Evolutionary conservation across 2,329 filamentous ascomycete genomes (phyloP).

Genomic region (Leptosphaerulina australis): DNA sequence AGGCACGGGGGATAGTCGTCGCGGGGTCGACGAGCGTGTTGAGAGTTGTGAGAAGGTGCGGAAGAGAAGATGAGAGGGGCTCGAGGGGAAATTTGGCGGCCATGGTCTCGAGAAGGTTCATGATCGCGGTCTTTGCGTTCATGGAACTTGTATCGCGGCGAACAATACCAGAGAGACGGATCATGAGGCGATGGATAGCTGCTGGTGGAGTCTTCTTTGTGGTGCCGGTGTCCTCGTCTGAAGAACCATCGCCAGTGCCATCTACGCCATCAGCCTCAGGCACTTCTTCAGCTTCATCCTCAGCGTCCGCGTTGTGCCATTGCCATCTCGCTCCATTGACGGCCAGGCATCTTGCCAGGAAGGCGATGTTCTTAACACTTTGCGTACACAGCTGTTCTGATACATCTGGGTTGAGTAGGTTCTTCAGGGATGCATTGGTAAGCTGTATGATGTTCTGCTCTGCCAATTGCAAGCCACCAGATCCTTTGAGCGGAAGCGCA

Average conservation of each 20-base stretch:
- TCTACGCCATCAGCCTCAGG: constrained; percentile 50
- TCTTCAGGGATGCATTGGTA: constrained; percentile 62
- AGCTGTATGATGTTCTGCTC: constrained; percentile 67
- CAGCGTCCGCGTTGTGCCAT: constrained; percentile 53
- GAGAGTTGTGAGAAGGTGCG: constrained; percentile 69
- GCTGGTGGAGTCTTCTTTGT: constrained; percentile 44
- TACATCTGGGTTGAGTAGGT: constrained; percentile 67
- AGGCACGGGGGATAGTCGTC: constrained; percentile 72
- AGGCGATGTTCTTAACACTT: constrained; percentile 79
- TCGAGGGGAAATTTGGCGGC: constrained; percentile 64
- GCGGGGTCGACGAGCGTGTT: constrained; percentile 83
- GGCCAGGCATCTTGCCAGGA: constrained; percentile 71
- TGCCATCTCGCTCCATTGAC: constrained; percentile 61
- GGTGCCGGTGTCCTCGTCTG: constrained; percentile 43
- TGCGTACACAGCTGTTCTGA: constrained; percentile 79
- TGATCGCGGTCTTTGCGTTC: constrained; percentile 74
- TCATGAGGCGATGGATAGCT: constrained; percentile 76
- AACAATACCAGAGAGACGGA: constrained; percentile 77
- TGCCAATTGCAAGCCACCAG: constrained; percentile 71
- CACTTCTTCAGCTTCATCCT: constrained; percentile 50
- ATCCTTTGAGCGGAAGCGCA: constrained; percentile 68
- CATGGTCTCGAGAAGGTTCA: constrained; percentile 75
- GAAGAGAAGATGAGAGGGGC: constrained; percentile 67
- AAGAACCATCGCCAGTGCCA: constrained; percentile 38
- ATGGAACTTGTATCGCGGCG: constrained; percentile 69